Conservation (phyloP, 768 basidiomycete genomes). For the Coprinopsis marcescibilis region DNA sequence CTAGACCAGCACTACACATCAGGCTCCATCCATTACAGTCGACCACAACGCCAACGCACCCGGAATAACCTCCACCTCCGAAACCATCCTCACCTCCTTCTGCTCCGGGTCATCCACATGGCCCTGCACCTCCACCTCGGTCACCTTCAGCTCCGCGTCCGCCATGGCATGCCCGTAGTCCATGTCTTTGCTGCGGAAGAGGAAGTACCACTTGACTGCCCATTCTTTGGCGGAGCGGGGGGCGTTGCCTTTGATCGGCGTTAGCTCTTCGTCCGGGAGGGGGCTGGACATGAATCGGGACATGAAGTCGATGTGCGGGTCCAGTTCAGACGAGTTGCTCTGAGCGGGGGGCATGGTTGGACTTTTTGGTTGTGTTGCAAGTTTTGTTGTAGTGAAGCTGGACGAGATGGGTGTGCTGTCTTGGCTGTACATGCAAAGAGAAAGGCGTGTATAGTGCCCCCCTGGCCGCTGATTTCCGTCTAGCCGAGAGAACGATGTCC, state of each 20-base stretch:
- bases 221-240: constrained; percentile 10
- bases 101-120: constrained; percentile 11
- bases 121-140: constrained; percentile 15
- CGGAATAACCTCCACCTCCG: constrained; percentile 15
- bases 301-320: too few relatives aligned
- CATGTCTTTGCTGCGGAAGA: constrained; percentile 4
- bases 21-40: background rate
- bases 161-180: constrained; percentile 9
- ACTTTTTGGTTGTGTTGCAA: too few relatives aligned
- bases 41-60: constrained; percentile 9
- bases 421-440: too few relatives aligned
- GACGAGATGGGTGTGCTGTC: too few relatives aligned
- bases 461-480: too few relatives aligned
- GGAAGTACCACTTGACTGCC: constrained; percentile 15
- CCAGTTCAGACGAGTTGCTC: background rate
- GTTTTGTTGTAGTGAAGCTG: background rate
- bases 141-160: constrained; percentile 8
- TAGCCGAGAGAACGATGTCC: too few relatives aligned
- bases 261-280: background rate
- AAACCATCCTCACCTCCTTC: constrained; percentile 14
- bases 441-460: too few relatives aligned
- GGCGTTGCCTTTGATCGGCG: constrained; percentile 12
- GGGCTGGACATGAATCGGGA: background rate
- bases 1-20: constrained; percentile 1
- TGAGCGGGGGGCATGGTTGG: background rate